Evolutionary conservation across 2,329 filamentous ascomycete genomes (phyloP).

Genomic region (Aspergillus hiratsukae): DNA sequence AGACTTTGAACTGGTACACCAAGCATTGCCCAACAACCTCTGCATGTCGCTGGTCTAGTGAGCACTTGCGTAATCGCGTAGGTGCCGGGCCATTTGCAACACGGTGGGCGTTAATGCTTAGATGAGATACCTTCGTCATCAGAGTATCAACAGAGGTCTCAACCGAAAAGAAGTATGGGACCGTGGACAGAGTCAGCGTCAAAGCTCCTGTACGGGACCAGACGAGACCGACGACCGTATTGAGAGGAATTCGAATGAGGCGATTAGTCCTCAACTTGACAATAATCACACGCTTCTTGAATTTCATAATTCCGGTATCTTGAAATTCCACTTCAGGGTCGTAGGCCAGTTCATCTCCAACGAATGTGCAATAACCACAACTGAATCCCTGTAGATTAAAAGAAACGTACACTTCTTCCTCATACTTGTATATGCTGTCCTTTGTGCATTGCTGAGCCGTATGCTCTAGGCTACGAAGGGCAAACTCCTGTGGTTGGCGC

Average conservation of each 20-base stretch:
- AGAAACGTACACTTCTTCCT: conserved; percentile 8
- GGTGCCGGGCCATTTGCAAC: neutral
- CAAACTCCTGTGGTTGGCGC: conserved; percentile 30
- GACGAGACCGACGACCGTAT: conserved; percentile 48
- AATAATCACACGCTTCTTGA: conserved; percentile 42
- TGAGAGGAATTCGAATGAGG: conserved; percentile 48
- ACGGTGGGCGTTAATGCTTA: neutral
- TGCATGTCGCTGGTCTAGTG: conserved; percentile 4
- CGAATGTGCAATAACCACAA: conserved; percentile 48
- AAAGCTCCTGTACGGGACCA: conserved; percentile 35
- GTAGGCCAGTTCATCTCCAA: conserved; percentile 37
- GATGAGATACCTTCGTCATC: neutral
- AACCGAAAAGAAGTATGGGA: conserved; percentile 48
- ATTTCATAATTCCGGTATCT: conserved; percentile 26
- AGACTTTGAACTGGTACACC: conserved; percentile 44
- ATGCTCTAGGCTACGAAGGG: conserved; percentile 35
- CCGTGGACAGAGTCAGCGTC: conserved; percentile 48
- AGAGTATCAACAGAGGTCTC: neutral
- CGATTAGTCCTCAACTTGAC: conserved; percentile 29
- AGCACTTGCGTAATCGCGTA: conserved; percentile 3
- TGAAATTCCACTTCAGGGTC: conserved; percentile 23
- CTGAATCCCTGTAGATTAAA: conserved; percentile 20
- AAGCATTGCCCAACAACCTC: conserved; percentile 25
- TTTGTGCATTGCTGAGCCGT: conserved; percentile 21
- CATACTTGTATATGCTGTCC: conserved; percentile 10